Conservation (phyloP, 2,329 filamentous ascomycete genomes). For the Pseudocercospora crystallina region DNA sequence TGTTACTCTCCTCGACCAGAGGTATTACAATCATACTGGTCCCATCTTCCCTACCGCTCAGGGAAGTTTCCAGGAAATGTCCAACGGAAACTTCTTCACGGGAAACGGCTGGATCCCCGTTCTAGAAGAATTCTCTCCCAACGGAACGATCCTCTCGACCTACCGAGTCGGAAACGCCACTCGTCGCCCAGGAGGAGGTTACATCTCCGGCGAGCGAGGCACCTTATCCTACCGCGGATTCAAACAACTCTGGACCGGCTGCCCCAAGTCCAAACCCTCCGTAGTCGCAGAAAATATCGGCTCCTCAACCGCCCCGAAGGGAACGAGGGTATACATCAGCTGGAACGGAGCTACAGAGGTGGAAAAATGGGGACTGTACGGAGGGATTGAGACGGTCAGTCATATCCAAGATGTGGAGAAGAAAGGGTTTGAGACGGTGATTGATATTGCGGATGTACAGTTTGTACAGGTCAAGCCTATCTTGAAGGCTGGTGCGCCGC, state of each 20-base stretch:
- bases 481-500: constrained; percentile 4
- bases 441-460: constrained; percentile 15
- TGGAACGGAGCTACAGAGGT: constrained; percentile 51
- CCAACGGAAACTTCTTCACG: constrained; percentile 19
- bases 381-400: constrained; percentile 15
- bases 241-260: constrained; percentile 24
- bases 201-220: constrained; percentile 1
- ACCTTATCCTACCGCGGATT: constrained; percentile 23
- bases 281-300: constrained; percentile 11
- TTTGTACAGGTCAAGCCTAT: constrained; percentile 19
- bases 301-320: background rate
- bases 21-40: constrained; percentile 15
- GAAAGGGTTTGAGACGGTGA: constrained; percentile 23
- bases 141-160: constrained; percentile 13
- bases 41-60: constrained; percentile 23
- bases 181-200: constrained; percentile 7
- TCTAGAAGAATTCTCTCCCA: constrained; percentile 21
- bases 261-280: constrained; percentile 15
- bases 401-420: constrained; percentile 17
- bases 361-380: constrained; percentile 41
- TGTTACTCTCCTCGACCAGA: constrained; percentile 11
- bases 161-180: constrained; percentile 23
- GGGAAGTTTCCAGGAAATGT: constrained; percentile 17
- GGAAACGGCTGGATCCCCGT: constrained; percentile 23
- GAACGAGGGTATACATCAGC: constrained; percentile 47